Base-by-base conservation (phyloP, 2,329 filamentous ascomycete genomes). In the Sarocladiaceae sp. region DNA sequence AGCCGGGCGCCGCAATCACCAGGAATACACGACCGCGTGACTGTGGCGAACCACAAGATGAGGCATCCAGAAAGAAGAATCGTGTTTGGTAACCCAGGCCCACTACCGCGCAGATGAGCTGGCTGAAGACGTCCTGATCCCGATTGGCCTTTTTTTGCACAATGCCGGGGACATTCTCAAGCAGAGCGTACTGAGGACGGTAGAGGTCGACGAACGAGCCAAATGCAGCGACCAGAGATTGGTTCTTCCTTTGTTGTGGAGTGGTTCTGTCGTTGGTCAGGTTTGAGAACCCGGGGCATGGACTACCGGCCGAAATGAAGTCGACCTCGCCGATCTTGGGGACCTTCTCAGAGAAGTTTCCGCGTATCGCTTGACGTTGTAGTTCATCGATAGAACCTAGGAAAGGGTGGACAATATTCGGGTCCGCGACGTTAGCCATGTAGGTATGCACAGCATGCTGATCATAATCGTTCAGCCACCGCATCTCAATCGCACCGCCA, bases 91-190 rank as follows among this genome's bases (percentile, higher is more conserved):
- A 95, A 0, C 88, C 89, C 56, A 94, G 73, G 0, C 85, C 87
- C 0, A 93, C 84, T 1, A 94, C 69, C 1, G 83, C 77, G 56
- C 86, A 88, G 10, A 94, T 73, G 0, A 94, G 71, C 58, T 92
- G 88, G 1, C 83, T 84, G 50, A 92, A 83, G 0, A 89, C 80
- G 53, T 89, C 88, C 18, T 86, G 74, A 3, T 76, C 68, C 15
- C 76, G 68, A 28, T 66, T 68, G 6, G 62, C 60, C 17, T 65
- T 71, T 17, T 71, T 69, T 44, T 70, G 75, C 0, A 87, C 77
- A 69, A 93, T 89, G 0, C 71, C 74, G 0, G 80, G 68, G 0
- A 95, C 90, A 57, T 95, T 95, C 64, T 95, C 90, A 0, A 95
- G 74, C 0, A 93, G 58, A 0, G 84, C 87, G 61, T 88, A 93